Base-by-base conservation (phyloP, 31 red algal genomes). In the Endocladia muricata region DNA sequence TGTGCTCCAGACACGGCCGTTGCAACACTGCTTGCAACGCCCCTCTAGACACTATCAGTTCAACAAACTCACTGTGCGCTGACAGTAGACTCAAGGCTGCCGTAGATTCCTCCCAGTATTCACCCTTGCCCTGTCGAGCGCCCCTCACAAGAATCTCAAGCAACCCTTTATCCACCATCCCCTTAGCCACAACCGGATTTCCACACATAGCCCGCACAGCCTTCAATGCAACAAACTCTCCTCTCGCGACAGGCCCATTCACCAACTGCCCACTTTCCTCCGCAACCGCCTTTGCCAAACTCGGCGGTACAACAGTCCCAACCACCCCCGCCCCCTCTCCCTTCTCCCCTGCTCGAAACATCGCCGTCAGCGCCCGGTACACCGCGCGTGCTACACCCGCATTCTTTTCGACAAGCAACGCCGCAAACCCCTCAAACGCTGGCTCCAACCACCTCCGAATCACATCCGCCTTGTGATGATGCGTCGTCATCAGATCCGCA, bases 401-500 rank as follows among this genome's bases (percentile, higher is more conserved):
- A 76, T 91, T 83, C 56, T 66, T 78, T 28, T 78, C 74, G 1
- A 30, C 37, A 22, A 91, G 19, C 15, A 83, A 34, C 35, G 59
- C 7, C 34, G 87, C 69, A 83, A 83, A 91, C 4, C 35, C 52
- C 43, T 51, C 15, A 67, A 67, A 91, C 25, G 62, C 72, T 31
- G 72, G 78, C 37, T 55, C 56, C 38, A 91, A 69, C 4, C 87
- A 60, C 26, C 43, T 70, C 58, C 65, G 60, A 76, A 91, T 82
- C 26, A 91, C 36, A 62, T 69, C 55, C 33, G 87, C 87, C 57
- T 91, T 91, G 30, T 36, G 71, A 83, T 91, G 78, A 2, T 54
- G 51, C 2, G 87, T 82, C 21, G 68, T 91, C 87, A 91, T 82
- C 4, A 91, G 28, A 61, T 91, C 87, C 3, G 54, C 76, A 58